Base-by-base conservation (phyloP, 495 filamentous ascomycete species). In the Penicillium pancosmium region DNA sequence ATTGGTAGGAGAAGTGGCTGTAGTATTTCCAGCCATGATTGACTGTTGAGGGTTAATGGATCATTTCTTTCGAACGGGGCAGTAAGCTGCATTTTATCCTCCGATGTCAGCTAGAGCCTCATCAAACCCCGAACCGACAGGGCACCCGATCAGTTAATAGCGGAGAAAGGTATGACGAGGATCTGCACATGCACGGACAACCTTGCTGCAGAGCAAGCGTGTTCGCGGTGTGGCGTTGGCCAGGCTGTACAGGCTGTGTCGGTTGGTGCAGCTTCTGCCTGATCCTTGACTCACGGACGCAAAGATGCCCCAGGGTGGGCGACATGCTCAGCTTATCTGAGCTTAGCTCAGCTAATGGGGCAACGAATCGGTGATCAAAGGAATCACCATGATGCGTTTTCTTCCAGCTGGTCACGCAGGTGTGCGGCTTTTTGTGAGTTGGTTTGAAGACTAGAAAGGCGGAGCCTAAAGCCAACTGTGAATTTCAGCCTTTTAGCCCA, bases 11-110 rank as follows among this genome's bases (percentile, higher is more conserved):
- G 69, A 64, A 18, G 5, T 19, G 3, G 68, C 62, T 12, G 63
- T 49, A 49, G 64, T 65, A 41, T 70, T 68, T 40, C 41, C 63
- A 25, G 61, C 55, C 58, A 73, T 76, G 60, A 47, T 55, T 8
- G 36, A 18, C 55, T 47, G 10, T 35, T 16, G 13, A 40, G 21
- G 13, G 36, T 16, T 18, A 25, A 18, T 19, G 27, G 40, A 46
- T 21, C 16, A 18, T 16, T 13, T n/a, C 9, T n/a, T 16, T 9
- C 7, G 16, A 44, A 13, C 2, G 33, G 40, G 40, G 25, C 6
- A 50, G 27, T 33, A 25, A 25, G 31, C 7, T 3, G 15, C 27
- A 55, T 27, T 56, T 56, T 56, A 44, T 44, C 12, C 16, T 40
- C 41, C 16, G 41, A 10, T 19, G 15, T 19, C 41, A 44, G 41